Percentiles rank a stretch among this genome's conserved stretches.
Evolutionary conservation across 805 yeast species (phyloP).

Genomic region (Candida awuae): DNA sequence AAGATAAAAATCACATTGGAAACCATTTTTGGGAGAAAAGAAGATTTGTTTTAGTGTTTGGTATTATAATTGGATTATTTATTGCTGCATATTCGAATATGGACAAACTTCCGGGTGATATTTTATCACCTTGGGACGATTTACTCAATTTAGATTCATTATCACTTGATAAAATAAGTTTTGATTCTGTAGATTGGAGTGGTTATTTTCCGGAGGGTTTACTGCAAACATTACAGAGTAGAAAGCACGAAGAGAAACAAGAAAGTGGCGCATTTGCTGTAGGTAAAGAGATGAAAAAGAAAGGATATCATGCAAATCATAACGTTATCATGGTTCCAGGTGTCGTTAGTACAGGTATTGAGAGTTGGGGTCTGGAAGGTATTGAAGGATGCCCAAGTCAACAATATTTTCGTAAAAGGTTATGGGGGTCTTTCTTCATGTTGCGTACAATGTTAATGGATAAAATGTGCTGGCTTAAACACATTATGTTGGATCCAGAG

Average conservation of each 20-base stretch:
- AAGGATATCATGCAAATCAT: conserved; percentile 46
- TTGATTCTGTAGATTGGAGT: conserved; percentile 66
- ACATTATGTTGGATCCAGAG: conserved; percentile 77
- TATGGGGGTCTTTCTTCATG: conserved; percentile 98
- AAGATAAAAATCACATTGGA: conserved; percentile 2
- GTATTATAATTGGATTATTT: conserved; percentile 62
- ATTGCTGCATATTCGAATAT: conserved; percentile 53
- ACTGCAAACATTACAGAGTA: conserved; percentile 49
- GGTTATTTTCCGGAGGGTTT: conserved; percentile 63
- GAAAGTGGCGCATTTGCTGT: conserved; percentile 83
- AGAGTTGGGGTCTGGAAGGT: conserved; percentile 81
- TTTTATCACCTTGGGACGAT: conserved; percentile 42
- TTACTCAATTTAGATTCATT: conserved; percentile 49
- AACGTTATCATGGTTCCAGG: conserved; percentile 95
- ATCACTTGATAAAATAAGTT: conserved; percentile 42
- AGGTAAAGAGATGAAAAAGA: conserved; percentile 54
- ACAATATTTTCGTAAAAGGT: conserved; percentile 77
- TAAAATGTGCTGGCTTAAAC: conserved; percentile 89
- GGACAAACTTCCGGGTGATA: conserved; percentile 33
- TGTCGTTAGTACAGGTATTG: conserved; percentile 89
- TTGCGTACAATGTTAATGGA: conserved; percentile 84
- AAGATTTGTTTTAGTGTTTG: conserved; percentile 35
- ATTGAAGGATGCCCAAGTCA: conserved; percentile 74
- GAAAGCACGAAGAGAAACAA: conserved; percentile 38
- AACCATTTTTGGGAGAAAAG: conserved; percentile 15